phyloP scores from a whole-genome alignment of 1,139 yeast species.

The Lodderomyces beijingensis region DNA sequence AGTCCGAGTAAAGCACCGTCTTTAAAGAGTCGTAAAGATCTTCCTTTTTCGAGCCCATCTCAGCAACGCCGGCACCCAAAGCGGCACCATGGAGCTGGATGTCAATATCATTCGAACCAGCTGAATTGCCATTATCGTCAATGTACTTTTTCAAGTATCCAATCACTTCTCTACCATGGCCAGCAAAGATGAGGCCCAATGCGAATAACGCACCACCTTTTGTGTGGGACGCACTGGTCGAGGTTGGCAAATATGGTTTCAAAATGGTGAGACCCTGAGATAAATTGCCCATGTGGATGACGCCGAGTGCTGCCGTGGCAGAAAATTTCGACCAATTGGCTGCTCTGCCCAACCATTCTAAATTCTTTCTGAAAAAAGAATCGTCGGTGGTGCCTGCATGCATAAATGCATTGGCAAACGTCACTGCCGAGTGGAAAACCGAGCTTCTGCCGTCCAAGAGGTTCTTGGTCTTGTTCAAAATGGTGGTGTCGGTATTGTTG shows the following conservation, averaged over 20 bases:
- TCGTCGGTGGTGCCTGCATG: constrained; percentile 98
- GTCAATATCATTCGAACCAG: constrained; percentile 74
- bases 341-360: constrained; percentile 96
- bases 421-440: constrained; percentile 91
- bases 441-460: constrained; percentile 89
- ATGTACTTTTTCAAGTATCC: constrained; percentile 74
- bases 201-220: constrained; percentile 97
- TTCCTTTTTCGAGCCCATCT: constrained; percentile 83
- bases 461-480: constrained; percentile 77
- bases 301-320: constrained; percentile 98
- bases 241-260: constrained; percentile 89
- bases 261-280: constrained; percentile 85
- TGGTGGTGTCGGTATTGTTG: constrained; percentile 80
- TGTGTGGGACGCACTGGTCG: constrained; percentile 75
- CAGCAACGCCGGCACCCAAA: constrained; percentile 94
- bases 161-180: constrained; percentile 87
- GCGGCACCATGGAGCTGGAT: constrained; percentile 94
- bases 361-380: constrained; percentile 81
- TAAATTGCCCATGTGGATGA: constrained; percentile 90
- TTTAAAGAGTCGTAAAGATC: constrained; percentile 78
- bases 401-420: constrained; percentile 91
- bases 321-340: constrained; percentile 97
- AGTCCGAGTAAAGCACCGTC: constrained; percentile 81
- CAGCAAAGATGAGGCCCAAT: constrained; percentile 90
- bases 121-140: constrained; percentile 61